Conservation (phyloP, 1,139 yeast species). For the Scheffersomyces lignicola region DNA sequence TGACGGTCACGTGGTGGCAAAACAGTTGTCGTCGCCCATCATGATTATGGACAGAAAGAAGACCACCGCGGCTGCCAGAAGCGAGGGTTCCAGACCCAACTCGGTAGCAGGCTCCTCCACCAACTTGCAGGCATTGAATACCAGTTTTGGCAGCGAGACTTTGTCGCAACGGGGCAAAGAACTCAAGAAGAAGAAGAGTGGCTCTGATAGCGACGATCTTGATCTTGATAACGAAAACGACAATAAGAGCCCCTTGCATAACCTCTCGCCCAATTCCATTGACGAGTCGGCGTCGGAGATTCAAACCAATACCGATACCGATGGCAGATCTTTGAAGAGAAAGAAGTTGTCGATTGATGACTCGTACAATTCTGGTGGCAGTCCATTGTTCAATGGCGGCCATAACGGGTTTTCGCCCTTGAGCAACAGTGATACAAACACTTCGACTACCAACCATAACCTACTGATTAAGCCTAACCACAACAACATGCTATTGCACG, state of each 20-base stretch:
- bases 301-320: slow-evolving; percentile 43
- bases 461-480: slow-evolving; percentile 5
- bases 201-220: slow-evolving; percentile 9
- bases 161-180: background rate
- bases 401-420: slow-evolving; percentile 44
- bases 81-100: slow-evolving; percentile 17
- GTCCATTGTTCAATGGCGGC: slow-evolving; percentile 48
- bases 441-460: slow-evolving; percentile 27
- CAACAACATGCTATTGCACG: slow-evolving; percentile 1
- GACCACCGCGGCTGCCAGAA: slow-evolving; percentile 27
- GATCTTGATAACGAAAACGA: slow-evolving; percentile 14
- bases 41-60: slow-evolving; percentile 94
- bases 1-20: slow-evolving; percentile 65
- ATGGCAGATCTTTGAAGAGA: slow-evolving; percentile 37
- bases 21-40: slow-evolving; percentile 68
- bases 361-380: slow-evolving; percentile 35
- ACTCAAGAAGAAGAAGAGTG: slow-evolving; percentile 10
- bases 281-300: slow-evolving; percentile 69
- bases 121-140: slow-evolving; percentile 13
- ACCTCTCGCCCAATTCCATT: slow-evolving; percentile 61
- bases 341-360: slow-evolving; percentile 48
- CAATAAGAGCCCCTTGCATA: slow-evolving; percentile 20
- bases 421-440: slow-evolving; percentile 48
- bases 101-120: slow-evolving; percentile 23
- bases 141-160: background rate